Evolutionary conservation across 768 basidiomycete species (phyloP).

Genomic region (Amanita brunnescens): DNA sequence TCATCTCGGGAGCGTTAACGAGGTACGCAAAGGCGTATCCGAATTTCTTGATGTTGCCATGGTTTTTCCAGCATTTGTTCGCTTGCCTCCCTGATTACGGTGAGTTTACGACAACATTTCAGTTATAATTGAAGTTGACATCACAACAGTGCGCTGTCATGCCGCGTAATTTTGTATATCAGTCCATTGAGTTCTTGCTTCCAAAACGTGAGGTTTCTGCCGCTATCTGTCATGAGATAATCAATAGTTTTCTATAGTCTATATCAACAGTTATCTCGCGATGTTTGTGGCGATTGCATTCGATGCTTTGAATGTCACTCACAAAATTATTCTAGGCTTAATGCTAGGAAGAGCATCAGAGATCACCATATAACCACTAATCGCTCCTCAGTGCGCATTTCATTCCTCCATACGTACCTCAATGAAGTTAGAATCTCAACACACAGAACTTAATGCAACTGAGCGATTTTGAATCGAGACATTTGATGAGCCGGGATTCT

Average conservation of each 20-base stretch:
- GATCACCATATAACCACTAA: background rate
- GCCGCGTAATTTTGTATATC: constrained; percentile 14
- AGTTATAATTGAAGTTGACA: background rate
- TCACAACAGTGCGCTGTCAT: constrained; percentile 10
- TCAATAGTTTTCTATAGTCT: background rate
- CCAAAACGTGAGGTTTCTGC: constrained; percentile 13
- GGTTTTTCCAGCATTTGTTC: background rate
- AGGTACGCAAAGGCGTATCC: constrained; percentile 3
- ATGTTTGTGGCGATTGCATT: background rate
- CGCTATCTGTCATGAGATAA: background rate
- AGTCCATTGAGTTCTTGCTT: constrained; percentile 14
- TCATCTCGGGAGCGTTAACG: constrained; percentile 16
- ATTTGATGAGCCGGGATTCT: background rate
- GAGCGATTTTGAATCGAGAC: background rate
- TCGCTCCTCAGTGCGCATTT: background rate
- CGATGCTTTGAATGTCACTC: too few species aligned
- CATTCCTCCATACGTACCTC: background rate
- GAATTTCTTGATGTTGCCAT: background rate
- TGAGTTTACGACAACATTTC: background rate
- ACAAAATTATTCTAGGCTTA: background rate
- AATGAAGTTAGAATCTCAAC: too few species aligned
- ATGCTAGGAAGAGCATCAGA: background rate
- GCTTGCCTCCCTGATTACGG: background rate
- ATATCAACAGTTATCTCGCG: background rate
- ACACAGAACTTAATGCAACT: background rate